These are phyloP conservation scores for Dissophora ornata DNA, from an alignment of 192 early-diverging fungal species.

Conservation along the genomic window DNA sequence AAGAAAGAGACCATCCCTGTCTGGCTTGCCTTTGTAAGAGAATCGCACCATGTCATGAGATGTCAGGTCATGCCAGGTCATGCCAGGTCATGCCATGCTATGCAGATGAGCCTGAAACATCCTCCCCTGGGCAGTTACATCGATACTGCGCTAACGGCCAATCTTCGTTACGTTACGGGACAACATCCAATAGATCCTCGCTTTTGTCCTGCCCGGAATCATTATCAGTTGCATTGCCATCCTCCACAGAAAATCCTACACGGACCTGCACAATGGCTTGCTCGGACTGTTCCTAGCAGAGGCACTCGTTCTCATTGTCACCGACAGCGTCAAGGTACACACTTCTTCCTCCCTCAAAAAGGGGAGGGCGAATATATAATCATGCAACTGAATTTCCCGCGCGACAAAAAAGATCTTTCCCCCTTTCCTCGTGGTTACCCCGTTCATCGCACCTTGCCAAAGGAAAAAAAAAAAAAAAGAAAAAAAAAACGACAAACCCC, in stretches of 20 bases:
- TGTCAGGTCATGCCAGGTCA: too few relatives aligned
- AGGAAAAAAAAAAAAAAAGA: constrained; percentile 5
- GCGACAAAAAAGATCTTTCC: too few relatives aligned
- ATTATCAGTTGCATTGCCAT: constrained; percentile 33
- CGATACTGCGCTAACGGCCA: too few relatives aligned
- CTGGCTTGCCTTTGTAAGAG: constrained; percentile 54
- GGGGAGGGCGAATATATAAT: neutral
- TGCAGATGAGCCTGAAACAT: too few relatives aligned
- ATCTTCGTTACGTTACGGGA: too few relatives aligned
- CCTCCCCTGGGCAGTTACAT: too few relatives aligned
- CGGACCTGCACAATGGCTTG: constrained; percentile 51
- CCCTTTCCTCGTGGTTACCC: too few relatives aligned
- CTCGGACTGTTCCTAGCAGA: constrained; percentile 58
- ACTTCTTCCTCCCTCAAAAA: neutral
- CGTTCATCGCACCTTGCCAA: too few relatives aligned
- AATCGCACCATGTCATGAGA: neutral
- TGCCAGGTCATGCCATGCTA: too few relatives aligned
- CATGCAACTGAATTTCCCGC: neutral
- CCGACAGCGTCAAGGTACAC: constrained; percentile 62
- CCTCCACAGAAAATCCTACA: constrained; percentile 35
- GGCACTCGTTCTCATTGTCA: constrained; percentile 59
- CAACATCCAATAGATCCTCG: constrained; percentile 50
- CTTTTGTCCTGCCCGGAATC: constrained; percentile 37
- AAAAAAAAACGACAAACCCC: neutral
- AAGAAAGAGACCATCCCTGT: constrained; percentile 61